A percentile compares a stretch with the other conserved stretches of the same genome.
Conservation (phyloP, 164 flowering plant genomes). For the Cinnamomum micranthum region DNA sequence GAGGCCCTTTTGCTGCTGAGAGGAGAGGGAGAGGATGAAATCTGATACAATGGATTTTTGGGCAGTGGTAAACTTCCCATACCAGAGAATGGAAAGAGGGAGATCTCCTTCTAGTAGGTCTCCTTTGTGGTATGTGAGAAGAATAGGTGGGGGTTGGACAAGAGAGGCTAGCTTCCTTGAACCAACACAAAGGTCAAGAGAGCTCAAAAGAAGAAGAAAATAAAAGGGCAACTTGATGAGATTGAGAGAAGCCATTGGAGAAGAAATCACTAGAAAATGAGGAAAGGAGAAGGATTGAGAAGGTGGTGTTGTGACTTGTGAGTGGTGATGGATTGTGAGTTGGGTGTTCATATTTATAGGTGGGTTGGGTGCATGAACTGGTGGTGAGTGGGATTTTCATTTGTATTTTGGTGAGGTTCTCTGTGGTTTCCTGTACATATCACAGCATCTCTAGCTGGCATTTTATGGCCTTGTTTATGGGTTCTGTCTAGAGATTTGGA, state of each 20-base stretch:
- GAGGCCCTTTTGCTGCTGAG: background rate
- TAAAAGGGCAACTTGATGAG: background rate
- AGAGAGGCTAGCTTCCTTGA: slow-evolving; percentile 28
- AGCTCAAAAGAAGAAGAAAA: background rate
- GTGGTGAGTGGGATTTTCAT: background rate
- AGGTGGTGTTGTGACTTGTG: no score
- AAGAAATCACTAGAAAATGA: background rate
- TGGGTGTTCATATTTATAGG: slow-evolving; percentile 1
- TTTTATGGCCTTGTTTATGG: background rate
- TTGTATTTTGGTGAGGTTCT: background rate
- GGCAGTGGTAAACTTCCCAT: slow-evolving; percentile 36
- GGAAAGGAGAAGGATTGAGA: background rate
- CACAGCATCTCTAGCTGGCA: background rate
- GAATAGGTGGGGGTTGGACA: slow-evolving; percentile 29
- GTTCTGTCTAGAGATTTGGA: slow-evolving; percentile 6
- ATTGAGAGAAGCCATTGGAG: slow-evolving; percentile 1
- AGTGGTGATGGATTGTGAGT: background rate
- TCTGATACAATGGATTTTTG: slow-evolving; percentile 42
- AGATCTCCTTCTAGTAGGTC: slow-evolving; percentile 39
- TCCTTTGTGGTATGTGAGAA: slow-evolving; percentile 42
- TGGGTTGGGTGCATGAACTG: slow-evolving; percentile 11
- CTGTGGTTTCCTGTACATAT: background rate
- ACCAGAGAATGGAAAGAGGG: slow-evolving; percentile 37
- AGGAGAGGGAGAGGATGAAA: slow-evolving; percentile 37
- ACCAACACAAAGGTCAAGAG: background rate